Evolutionary conservation across 106 monocot species (phyloP).

Genomic region (Allium cepa): DNA sequence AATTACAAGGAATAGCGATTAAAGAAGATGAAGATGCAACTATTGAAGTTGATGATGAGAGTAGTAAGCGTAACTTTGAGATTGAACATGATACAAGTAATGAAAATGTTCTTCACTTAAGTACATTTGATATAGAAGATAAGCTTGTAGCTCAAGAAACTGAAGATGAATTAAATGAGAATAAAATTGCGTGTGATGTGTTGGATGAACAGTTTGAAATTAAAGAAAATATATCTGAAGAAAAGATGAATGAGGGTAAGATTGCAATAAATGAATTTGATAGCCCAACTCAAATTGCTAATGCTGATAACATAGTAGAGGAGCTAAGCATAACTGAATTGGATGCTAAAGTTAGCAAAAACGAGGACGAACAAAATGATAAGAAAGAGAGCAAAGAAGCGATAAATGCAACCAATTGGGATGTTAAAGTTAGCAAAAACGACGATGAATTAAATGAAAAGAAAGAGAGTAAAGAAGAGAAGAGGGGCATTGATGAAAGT

Average conservation of each 20-base stretch:
- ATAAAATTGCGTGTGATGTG: not conserved
- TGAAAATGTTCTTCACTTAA: no score
- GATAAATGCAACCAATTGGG: not conserved
- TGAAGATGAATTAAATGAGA: not conserved
- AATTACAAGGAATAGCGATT: not conserved
- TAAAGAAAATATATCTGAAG: not conserved
- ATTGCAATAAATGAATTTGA: not conserved
- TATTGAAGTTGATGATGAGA: not conserved
- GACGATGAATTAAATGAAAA: not conserved
- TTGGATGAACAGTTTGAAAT: not conserved
- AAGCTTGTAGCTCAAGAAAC: no score
- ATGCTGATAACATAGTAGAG: not conserved
- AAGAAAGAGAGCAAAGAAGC: not conserved
- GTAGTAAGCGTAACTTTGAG: no score
- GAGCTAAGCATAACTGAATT: not conserved
- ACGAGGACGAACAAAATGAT: not conserved
- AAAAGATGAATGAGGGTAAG: not conserved
- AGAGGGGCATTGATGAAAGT: not conserved
- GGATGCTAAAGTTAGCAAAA: not conserved
- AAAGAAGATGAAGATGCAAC: not conserved
- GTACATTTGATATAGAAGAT: no score
- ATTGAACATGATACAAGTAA: no score
- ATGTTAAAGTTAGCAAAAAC: not conserved
- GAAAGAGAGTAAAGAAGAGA: not conserved
- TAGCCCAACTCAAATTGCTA: not conserved